These are phyloP conservation scores for Phialocephala subalpina DNA, from an alignment of 2,329 filamentous ascomycete genomes.

Conservation along the genomic window DNA sequence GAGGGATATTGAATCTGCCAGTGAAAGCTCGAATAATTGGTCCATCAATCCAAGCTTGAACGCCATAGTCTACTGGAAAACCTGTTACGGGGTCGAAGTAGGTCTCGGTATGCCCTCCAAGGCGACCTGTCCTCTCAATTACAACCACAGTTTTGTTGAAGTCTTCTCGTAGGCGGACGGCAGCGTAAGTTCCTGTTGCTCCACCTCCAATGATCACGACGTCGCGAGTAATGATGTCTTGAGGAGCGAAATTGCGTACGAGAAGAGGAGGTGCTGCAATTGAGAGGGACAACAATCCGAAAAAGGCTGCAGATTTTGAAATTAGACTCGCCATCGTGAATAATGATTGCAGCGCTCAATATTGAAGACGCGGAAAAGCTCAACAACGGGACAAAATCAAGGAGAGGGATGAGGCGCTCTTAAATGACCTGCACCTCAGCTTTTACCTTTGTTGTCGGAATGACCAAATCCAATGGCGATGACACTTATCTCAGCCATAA, in stretches of 20 bases:
- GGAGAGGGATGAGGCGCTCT: not conserved
- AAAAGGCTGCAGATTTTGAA: not conserved
- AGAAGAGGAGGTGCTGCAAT: not conserved
- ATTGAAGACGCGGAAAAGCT: not conserved
- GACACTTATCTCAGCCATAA: not conserved
- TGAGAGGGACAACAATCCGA: not conserved
- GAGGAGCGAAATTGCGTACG: not conserved
- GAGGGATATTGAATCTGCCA: constrained; percentile 47
- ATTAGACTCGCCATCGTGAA: not conserved
- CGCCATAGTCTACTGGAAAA: constrained; percentile 26
- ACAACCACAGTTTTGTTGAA: constrained; percentile 44
- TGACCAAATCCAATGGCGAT: not conserved
- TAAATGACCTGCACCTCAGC: not conserved
- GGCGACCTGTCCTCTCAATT: constrained; percentile 45
- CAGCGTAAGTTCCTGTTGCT: constrained; percentile 46
- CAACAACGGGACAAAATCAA: not conserved
- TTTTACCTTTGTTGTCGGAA: not conserved
- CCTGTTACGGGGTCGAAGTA: constrained; percentile 23
- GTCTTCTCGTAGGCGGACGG: constrained; percentile 44
- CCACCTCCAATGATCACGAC: constrained; percentile 48
- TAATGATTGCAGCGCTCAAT: not conserved
- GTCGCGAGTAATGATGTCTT: constrained; percentile 36
- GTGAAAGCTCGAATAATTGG: constrained; percentile 53
- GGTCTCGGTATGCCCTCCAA: constrained; percentile 41
- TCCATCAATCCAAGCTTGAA: constrained; percentile 49